phyloP scores from a whole-genome alignment of 257 asterid genomes.

The Ligustrum vulgare region DNA sequence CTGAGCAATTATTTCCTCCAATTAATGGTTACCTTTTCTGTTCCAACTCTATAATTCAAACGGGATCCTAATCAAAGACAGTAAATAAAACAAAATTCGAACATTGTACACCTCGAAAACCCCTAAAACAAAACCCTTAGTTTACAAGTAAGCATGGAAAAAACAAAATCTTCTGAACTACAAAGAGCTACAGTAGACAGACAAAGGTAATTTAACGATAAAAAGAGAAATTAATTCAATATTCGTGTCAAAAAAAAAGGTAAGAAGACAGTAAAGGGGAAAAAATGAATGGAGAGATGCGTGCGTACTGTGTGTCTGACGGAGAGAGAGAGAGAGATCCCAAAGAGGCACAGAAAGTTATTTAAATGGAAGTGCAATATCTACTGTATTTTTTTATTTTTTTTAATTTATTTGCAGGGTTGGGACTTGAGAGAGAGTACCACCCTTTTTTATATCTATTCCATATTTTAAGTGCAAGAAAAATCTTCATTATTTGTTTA shows the following conservation, averaged over 20 bases:
- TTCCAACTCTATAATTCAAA: not conserved
- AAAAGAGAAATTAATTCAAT: conserved; percentile 5
- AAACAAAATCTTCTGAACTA: not conserved
- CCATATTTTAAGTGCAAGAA: too few species aligned
- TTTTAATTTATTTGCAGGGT: too few species aligned
- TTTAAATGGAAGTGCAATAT: too few species aligned
- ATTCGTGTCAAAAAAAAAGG: not conserved
- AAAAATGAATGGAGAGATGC: not conserved
- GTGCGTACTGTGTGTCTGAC: conserved; percentile 9
- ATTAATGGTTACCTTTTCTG: not conserved
- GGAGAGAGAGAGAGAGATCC: not conserved
- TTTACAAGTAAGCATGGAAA: not conserved
- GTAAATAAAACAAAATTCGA: not conserved
- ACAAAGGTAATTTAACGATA: not conserved
- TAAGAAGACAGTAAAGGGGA: not conserved
- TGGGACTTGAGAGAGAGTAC: not conserved
- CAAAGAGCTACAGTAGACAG: not conserved
- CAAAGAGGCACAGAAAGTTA: not conserved
- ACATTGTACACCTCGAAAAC: not conserved
- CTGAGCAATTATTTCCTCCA: not conserved
- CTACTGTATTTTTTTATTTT: not conserved
- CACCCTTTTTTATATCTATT: too few species aligned
- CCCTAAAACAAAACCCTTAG: not conserved
- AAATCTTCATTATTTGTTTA: too few species aligned
- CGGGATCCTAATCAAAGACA: not conserved